phyloP scores from a whole-genome alignment of 1,139 yeast species.

The Suhomyces wounanorum region DNA sequence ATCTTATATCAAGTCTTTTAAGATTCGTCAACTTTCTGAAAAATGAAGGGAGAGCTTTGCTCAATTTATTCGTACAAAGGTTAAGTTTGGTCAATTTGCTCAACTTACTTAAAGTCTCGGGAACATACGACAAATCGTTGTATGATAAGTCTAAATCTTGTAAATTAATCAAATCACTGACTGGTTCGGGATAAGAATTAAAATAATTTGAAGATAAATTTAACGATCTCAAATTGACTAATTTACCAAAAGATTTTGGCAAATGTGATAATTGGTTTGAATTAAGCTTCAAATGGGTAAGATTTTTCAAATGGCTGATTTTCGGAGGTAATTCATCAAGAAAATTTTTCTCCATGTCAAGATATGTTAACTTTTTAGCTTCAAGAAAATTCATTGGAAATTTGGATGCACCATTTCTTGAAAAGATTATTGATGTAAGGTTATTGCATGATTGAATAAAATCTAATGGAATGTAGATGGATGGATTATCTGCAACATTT shows the following conservation, averaged over 20 bases:
- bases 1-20: conserved; percentile 75
- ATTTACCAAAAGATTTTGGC: conserved; percentile 62
- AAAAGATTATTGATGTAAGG: conserved; percentile 65
- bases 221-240: conserved; percentile 58
- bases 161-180: conserved; percentile 63
- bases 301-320: conserved; percentile 53
- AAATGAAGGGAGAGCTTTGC: conserved; percentile 55
- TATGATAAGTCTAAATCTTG: conserved; percentile 79
- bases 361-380: conserved; percentile 64
- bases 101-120: conserved; percentile 62
- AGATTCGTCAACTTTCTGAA: conserved; percentile 57
- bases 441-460: conserved; percentile 83
- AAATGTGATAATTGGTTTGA: conserved; percentile 70
- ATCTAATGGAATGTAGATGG: conserved; percentile 79
- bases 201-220: conserved; percentile 84
- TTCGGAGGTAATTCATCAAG: conserved; percentile 62
- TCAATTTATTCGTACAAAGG: conserved; percentile 71
- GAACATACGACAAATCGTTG: conserved; percentile 64
- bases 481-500: conserved; percentile 86
- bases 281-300: conserved; percentile 62
- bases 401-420: conserved; percentile 69
- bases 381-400: conserved; percentile 76
- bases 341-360: conserved; percentile 80
- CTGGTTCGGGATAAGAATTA: conserved; percentile 64
- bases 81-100: conserved; percentile 65